Evolutionary conservation across 192 early-diverging fungal genomes (phyloP).

Genomic region (Phycomyces nitens): DNA sequence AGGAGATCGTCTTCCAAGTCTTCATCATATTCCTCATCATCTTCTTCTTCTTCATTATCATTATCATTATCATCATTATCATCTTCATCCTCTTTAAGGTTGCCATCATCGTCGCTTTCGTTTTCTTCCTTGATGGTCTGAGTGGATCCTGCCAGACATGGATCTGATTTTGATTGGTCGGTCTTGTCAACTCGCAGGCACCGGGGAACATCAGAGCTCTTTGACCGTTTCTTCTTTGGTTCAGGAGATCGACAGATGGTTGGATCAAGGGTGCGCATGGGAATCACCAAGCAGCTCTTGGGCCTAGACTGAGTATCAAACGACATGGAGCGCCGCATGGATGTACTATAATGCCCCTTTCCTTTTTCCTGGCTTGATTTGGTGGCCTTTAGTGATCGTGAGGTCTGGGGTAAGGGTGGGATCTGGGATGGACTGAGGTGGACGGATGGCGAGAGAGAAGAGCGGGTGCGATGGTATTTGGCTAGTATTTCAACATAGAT

Average conservation of each 20-base stretch:
- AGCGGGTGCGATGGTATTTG: not conserved
- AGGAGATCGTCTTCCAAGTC: slow-evolving; percentile 25
- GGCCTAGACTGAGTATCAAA: not conserved
- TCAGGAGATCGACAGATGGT: not conserved
- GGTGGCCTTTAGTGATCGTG: not conserved
- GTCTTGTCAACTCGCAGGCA: not conserved
- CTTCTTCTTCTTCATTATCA: not conserved
- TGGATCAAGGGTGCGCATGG: not conserved
- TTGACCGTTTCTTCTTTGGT: too few species aligned
- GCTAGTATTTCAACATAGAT: not conserved
- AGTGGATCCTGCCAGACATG: not conserved
- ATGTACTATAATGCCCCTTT: not conserved
- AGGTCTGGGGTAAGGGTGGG: not conserved
- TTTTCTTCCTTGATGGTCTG: not conserved
- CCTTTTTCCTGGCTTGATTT: not conserved
- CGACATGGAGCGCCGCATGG: not conserved
- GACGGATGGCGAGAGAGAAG: not conserved
- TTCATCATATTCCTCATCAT: slow-evolving; percentile 24
- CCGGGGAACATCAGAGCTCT: too few species aligned
- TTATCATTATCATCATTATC: not conserved
- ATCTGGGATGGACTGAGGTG: not conserved
- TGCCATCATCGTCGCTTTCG: not conserved
- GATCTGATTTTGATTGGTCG: not conserved
- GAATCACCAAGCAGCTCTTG: not conserved
- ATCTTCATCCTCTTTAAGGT: not conserved